A percentile compares a stretch with the other conserved stretches of the same genome.
These are phyloP conservation scores for Salix koriyanagi DNA, from an alignment of 345 rosid genomes.

Conservation along the genomic window DNA sequence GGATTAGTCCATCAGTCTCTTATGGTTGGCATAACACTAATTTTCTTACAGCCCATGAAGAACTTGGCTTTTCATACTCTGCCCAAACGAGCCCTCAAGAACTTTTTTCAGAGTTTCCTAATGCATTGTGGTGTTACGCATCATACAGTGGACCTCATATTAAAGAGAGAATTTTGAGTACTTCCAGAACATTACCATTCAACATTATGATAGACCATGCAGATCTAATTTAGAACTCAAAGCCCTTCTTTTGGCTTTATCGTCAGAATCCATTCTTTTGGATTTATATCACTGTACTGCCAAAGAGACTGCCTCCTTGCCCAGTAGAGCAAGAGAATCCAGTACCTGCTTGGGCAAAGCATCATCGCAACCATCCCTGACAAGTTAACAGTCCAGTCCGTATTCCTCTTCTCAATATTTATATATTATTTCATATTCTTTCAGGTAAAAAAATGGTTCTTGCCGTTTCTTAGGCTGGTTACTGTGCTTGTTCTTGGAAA, in stretches of 20 bases:
- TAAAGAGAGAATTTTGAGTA: neutral
- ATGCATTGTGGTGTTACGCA: neutral
- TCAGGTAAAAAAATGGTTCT: neutral
- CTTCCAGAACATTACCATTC: neutral
- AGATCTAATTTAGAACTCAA: too few species aligned
- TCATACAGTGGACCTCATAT: neutral
- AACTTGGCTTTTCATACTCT: neutral
- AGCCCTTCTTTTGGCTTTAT: neutral
- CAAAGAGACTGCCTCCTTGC: neutral
- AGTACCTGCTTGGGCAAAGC: neutral
- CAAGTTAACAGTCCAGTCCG: neutral
- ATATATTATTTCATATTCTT: neutral
- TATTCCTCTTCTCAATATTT: neutral
- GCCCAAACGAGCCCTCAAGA: too few species aligned
- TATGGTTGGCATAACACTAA: neutral
- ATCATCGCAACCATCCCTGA: neutral
- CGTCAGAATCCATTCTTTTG: neutral
- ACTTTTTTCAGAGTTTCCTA: neutral
- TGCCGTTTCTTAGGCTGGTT: neutral
- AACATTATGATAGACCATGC: neutral
- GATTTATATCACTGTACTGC: too few species aligned
- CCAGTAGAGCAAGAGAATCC: neutral
- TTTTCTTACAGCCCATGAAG: neutral
- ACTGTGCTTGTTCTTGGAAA: neutral
- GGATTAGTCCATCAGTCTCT: neutral